Evolutionary conservation across 495 filamentous ascomycete species (phyloP).

Genomic region (Talaromyces borbonicus): DNA sequence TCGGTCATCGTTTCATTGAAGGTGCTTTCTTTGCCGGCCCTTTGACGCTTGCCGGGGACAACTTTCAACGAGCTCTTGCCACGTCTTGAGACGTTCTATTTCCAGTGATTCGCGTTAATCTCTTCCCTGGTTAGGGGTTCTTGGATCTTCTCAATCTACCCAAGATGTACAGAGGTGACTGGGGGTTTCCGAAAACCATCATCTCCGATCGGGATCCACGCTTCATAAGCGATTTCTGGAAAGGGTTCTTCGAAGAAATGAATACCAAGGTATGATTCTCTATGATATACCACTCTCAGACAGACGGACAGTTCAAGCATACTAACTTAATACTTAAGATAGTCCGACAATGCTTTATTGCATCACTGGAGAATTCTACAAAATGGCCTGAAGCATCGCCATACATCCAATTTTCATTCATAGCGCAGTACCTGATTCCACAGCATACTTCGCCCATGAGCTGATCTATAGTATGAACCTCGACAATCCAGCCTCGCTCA

Average conservation of each 20-base stretch:
- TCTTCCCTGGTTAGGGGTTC: no score
- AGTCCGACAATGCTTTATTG: slow-evolving; percentile 3
- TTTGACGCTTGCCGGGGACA: no score
- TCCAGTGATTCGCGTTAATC: no score
- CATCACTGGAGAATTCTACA: background rate
- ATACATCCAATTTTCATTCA: background rate
- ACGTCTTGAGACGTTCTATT: no score
- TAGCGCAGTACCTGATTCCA: background rate
- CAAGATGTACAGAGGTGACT: background rate
- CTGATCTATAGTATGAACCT: background rate
- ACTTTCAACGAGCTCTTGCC: no score
- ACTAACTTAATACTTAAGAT: slow-evolving; percentile 14
- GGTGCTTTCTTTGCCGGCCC: no score
- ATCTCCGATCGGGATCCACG: background rate
- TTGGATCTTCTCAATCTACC: no score
- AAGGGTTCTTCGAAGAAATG: slow-evolving; percentile 3
- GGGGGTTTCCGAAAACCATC: background rate
- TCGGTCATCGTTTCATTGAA: no score
- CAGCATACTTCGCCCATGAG: background rate
- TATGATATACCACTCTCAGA: slow-evolving; percentile 12
- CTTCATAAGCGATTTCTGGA: slow-evolving; percentile 2
- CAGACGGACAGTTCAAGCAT: slow-evolving; percentile 11
- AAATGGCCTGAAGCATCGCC: background rate
- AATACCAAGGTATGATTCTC: background rate
- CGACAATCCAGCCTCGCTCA: background rate